These are phyloP conservation scores for Ramaria rubella DNA, from an alignment of 768 basidiomycete genomes.

Conservation along the genomic window DNA sequence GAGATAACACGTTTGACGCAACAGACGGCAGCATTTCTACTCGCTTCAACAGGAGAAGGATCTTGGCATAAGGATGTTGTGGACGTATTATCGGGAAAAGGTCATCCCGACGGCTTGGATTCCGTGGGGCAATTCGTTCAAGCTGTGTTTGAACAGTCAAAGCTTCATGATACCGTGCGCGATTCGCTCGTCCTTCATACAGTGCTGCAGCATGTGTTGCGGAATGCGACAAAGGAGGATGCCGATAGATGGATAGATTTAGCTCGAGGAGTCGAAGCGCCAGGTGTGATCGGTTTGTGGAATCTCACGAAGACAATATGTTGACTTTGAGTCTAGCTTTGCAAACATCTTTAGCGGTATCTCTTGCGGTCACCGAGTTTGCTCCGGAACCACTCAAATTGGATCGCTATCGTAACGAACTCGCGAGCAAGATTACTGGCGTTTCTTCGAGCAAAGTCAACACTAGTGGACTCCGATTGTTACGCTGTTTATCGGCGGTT, in stretches of 20 bases:
- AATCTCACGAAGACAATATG: not conserved
- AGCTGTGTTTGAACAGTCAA: conserved; percentile 27
- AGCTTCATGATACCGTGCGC: conserved; percentile 39
- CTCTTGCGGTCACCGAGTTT: conserved; percentile 51
- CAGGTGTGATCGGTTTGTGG: conserved; percentile 39
- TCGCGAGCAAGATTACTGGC: conserved; percentile 74
- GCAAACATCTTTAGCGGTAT: conserved; percentile 58
- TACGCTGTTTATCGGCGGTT: conserved; percentile 62
- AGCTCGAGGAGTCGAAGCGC: conserved; percentile 57
- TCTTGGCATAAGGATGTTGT: conserved; percentile 45
- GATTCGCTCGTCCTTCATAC: conserved; percentile 54
- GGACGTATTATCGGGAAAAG: conserved; percentile 26
- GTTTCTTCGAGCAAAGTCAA: conserved; percentile 58
- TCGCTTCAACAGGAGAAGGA: conserved; percentile 43
- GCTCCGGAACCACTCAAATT: conserved; percentile 66
- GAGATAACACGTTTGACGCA: conserved; percentile 42
- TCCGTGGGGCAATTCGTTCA: conserved; percentile 26
- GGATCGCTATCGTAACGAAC: conserved; percentile 81
- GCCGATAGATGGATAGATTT: conserved; percentile 72
- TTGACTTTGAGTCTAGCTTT: conserved; percentile 44
- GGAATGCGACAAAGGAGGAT: conserved; percentile 54
- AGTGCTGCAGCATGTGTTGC: conserved; percentile 54
- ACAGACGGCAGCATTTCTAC: conserved; percentile 56
- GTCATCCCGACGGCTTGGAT: conserved; percentile 13
- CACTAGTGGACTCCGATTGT: conserved; percentile 56